A percentile compares a stretch with the other conserved stretches of the same genome.
Conservation (phyloP, 352 stramenopile genomes). For the Phytophthora tentaculata region DNA sequence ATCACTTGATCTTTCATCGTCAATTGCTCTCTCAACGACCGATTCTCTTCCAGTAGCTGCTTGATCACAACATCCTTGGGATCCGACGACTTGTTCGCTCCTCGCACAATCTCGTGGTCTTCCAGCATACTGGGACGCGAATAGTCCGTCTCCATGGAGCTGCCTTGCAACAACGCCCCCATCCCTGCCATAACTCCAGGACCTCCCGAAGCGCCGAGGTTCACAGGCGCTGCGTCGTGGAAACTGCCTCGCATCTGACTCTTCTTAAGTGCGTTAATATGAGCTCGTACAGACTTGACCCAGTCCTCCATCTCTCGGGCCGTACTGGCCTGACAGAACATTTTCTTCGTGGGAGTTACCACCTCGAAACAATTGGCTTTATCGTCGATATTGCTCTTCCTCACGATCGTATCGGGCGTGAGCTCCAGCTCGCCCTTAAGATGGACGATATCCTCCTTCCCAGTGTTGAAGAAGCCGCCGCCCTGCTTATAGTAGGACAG, state of each 20-base stretch:
- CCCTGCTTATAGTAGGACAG: constrained; percentile 90
- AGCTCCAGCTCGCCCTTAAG: constrained; percentile 86
- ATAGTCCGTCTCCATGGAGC: constrained; percentile 63
- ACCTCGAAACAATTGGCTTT: constrained; percentile 90
- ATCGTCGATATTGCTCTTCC: constrained; percentile 88
- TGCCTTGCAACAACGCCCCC: constrained; percentile 6
- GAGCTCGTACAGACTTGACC: constrained; percentile 84
- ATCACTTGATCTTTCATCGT: constrained; percentile 87
- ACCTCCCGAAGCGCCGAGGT: constrained; percentile 30
- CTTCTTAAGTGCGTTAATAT: constrained; percentile 81
- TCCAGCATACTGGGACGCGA: constrained; percentile 83
- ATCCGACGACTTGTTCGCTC: constrained; percentile 79
- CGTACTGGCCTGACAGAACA: constrained; percentile 86
- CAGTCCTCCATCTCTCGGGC: constrained; percentile 88
- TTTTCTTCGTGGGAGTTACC: constrained; percentile 81
- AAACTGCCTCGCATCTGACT: constrained; percentile 64
- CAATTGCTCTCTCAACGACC: constrained; percentile 75
- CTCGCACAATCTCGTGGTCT: constrained; percentile 85
- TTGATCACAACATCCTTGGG: constrained; percentile 90
- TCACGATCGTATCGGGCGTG: constrained; percentile 77
- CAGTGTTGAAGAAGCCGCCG: constrained; percentile 85
- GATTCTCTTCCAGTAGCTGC: constrained; percentile 85
- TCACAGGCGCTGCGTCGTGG: constrained; percentile 53
- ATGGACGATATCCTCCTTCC: constrained; percentile 88
- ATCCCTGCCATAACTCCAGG: constrained; percentile 31